Evolutionary conservation across 2,329 filamentous ascomycete species (phyloP).

Genomic region (Exophiala aquamarina): DNA sequence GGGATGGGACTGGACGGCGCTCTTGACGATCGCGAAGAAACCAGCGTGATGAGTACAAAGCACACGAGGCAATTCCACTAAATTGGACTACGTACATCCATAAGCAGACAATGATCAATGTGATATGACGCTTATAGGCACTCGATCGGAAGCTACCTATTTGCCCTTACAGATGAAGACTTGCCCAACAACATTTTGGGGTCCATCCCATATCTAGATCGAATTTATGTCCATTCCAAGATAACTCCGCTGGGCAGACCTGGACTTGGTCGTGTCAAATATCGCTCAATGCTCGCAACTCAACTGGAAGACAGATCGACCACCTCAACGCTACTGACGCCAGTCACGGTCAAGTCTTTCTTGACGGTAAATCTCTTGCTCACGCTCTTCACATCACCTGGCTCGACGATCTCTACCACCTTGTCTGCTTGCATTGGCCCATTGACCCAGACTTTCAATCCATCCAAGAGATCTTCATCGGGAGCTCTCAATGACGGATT

Average conservation of each 20-base stretch:
- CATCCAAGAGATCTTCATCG: conserved; percentile 6
- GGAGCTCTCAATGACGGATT: conserved; percentile 7
- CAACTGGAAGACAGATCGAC: background rate
- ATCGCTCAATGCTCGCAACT: no score
- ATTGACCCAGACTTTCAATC: conserved; percentile 15
- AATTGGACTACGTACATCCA: no score
- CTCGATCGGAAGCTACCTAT: no score
- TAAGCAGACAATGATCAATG: no score
- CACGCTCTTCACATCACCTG: conserved; percentile 6
- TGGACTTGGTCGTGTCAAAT: no score
- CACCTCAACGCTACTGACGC: background rate
- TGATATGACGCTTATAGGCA: no score
- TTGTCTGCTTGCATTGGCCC: conserved; percentile 6
- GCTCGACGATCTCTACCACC: conserved; percentile 9
- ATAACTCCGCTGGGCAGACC: no score
- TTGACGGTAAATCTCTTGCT: background rate
- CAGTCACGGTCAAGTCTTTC: background rate
- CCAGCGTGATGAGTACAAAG: conserved; percentile 1
- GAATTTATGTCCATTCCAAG: background rate
- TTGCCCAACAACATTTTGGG: no score
- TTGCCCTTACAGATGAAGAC: no score
- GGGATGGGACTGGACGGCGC: conserved; percentile 27
- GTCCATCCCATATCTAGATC: no score
- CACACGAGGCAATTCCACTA: no score
- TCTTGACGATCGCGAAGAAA: conserved; percentile 35